Base-by-base conservation (phyloP, 225 moss, liverwort and hornwort species). In the Ulota crispa region DNA sequence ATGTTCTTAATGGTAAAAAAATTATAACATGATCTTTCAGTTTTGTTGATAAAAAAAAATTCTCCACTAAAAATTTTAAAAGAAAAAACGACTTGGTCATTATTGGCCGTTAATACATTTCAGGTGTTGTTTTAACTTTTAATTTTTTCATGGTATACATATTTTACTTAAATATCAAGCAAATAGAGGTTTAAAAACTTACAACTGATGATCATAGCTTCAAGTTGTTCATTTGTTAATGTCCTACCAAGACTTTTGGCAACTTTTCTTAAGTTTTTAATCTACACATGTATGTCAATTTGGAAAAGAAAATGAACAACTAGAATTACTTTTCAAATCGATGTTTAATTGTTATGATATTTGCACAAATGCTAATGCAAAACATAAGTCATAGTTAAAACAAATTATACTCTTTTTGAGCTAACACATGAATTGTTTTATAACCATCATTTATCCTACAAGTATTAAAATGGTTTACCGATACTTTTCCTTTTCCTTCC, bases 121-220 rank as follows among this genome's bases (percentile, higher is more conserved):
- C 5, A 50, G 50, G 18, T 18, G 50, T 18, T 1, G 0, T 18
- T 1, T 18, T 6, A 18, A 6, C 0, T 50, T 18, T 7, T 0
- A 8, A n/a, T 6, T 13, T 0, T 47, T 62, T 19, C 0, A 0
- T 24, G 0, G 1, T 14, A 1, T 18, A 41, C 0, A 2, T 0
- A 9, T 62, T 30, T 23, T 0, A 62, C 28, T 65, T 31, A 20
- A 9, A 0, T 0, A 23, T 21, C 1, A 28, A 36, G 3, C 0
- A 64, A 3, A 52, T 30, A 0, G 55, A 3, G 0, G 54, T 0
- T 32, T 47, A 53, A 31, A 55, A 24, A 70, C 83, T 91, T 54
- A 92, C 93, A 93, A 78, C 79, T 93, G 28, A 81, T 86, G 36
- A 95, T 92, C 93, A 95, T 95, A 26, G 88, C 89, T 23, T 89